These are phyloP conservation scores for Saururus chinensis DNA, from an alignment of 164 flowering plant genomes.

Conservation along the genomic window DNA sequence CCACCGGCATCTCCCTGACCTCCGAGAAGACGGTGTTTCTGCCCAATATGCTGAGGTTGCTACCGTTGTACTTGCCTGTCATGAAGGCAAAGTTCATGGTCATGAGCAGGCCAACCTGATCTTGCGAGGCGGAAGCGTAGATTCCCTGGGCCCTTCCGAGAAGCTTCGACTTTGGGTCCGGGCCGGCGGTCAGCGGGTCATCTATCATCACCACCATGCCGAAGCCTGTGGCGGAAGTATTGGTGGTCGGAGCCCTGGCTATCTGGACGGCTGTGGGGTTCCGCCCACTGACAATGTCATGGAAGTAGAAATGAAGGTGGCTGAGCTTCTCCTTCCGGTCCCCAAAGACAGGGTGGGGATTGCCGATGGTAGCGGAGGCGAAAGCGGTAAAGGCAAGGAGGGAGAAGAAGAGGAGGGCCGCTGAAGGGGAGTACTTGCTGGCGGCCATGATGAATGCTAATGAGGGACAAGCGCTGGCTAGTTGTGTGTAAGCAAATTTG, in stretches of 20 bases:
- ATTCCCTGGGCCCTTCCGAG: constrained; percentile 30
- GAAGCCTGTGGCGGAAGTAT: constrained; percentile 10
- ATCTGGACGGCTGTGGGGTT: constrained; percentile 16
- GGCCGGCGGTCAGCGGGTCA: constrained; percentile 21
- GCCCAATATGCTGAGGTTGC: constrained; percentile 9
- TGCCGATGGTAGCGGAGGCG: background rate
- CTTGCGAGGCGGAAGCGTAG: constrained; percentile 15
- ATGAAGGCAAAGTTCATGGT: constrained; percentile 17
- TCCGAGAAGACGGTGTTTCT: constrained; percentile 6
- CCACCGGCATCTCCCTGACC: constrained; percentile 12
- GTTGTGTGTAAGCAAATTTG: too few relatives aligned
- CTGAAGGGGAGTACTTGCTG: background rate
- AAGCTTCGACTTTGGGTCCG: constrained; percentile 14
- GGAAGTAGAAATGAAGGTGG: constrained; percentile 13
- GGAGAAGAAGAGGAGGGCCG: background rate
- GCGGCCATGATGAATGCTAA: background rate
- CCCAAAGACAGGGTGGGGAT: background rate
- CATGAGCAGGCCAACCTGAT: constrained; percentile 16
- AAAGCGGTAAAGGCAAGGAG: background rate
- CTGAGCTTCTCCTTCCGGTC: constrained; percentile 10
- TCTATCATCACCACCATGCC: constrained; percentile 20
- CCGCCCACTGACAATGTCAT: constrained; percentile 14
- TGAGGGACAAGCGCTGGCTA: too few relatives aligned
- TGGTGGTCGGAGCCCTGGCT: constrained; percentile 2
- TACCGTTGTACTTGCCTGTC: constrained; percentile 21